phyloP scores from a whole-genome alignment of 2,329 filamentous ascomycete species.

The Trichoderma koningii region DNA sequence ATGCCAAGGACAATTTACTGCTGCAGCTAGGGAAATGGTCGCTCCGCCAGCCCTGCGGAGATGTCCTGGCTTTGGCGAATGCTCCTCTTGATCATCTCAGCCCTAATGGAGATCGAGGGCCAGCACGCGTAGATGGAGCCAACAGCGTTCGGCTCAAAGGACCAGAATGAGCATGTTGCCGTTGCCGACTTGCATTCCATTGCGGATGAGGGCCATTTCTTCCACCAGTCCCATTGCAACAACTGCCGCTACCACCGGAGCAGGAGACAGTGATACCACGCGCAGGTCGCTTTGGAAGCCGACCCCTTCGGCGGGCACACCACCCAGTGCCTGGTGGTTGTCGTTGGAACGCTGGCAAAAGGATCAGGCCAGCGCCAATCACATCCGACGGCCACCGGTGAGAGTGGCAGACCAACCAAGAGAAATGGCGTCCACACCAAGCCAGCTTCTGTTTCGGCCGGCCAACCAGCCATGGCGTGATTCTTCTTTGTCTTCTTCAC shows the following conservation, averaged over 20 bases:
- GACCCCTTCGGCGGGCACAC: not conserved
- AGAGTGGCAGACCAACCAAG: conserved; percentile 7
- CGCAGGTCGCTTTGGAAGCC: too few species aligned
- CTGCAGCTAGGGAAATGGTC: too few species aligned
- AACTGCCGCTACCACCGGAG: not conserved
- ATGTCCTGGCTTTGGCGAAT: not conserved
- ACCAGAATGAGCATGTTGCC: conserved; percentile 8
- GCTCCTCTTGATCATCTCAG: conserved; percentile 13
- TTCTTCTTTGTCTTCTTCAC: conserved; percentile 5
- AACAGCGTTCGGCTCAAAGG: not conserved
- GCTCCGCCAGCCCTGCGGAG: too few species aligned
- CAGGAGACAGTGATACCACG: too few species aligned
- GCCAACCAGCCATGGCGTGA: conserved; percentile 17
- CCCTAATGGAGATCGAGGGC: conserved; percentile 5
- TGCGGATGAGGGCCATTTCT: not conserved
- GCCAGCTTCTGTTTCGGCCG: not conserved
- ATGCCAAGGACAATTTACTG: not conserved
- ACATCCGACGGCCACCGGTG: not conserved
- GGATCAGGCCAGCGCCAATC: not conserved
- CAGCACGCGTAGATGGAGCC: not conserved
- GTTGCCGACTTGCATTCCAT: not conserved
- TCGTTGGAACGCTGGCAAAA: not conserved
- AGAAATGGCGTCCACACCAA: not conserved
- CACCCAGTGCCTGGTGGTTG: not conserved
- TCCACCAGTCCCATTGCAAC: not conserved